A percentile compares a stretch with the other conserved stretches of the same genome.
These are phyloP conservation scores for Kockovaella imperatae DNA, from an alignment of 768 basidiomycete genomes.

Conservation along the genomic window DNA sequence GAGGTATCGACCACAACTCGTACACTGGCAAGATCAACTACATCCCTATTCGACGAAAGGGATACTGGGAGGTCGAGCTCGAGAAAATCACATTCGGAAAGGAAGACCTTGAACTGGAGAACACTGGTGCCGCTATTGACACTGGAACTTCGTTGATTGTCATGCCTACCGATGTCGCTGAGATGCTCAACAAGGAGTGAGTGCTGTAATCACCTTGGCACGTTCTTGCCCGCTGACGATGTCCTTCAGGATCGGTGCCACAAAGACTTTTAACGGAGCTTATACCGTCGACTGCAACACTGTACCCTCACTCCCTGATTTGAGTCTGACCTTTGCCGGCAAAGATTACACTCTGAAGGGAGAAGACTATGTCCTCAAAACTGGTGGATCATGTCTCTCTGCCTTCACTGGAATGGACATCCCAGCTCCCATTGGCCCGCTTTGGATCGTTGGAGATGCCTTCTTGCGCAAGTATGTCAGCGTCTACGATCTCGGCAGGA, in stretches of 20 bases:
- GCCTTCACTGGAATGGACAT: slow-evolving; percentile 88
- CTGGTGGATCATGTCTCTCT: slow-evolving; percentile 88
- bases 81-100: slow-evolving; percentile 75
- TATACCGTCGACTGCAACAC: slow-evolving; percentile 82
- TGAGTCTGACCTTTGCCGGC: slow-evolving; percentile 75
- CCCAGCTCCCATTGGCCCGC: slow-evolving; percentile 51
- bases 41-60: slow-evolving; percentile 85
- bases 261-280: slow-evolving; percentile 91
- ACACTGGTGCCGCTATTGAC: slow-evolving; percentile 60
- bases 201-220: slow-evolving; percentile 10
- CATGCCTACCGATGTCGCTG: slow-evolving; percentile 85
- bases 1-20: slow-evolving; percentile 70
- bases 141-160: slow-evolving; percentile 89
- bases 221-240: background rate
- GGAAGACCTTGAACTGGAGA: slow-evolving; percentile 80
- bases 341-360: slow-evolving; percentile 70
- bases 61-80: slow-evolving; percentile 97
- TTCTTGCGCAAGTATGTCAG: slow-evolving; percentile 69
- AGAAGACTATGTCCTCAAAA: slow-evolving; percentile 76
- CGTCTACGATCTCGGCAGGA: slow-evolving; percentile 46
- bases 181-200: slow-evolving; percentile 73
- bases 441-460: slow-evolving; percentile 77
- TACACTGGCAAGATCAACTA: slow-evolving; percentile 76
- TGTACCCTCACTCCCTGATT: slow-evolving; percentile 72
- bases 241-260: slow-evolving; percentile 66